Conservation (phyloP, 78 protist species). For the Salpingoeca rosetta region DNA sequence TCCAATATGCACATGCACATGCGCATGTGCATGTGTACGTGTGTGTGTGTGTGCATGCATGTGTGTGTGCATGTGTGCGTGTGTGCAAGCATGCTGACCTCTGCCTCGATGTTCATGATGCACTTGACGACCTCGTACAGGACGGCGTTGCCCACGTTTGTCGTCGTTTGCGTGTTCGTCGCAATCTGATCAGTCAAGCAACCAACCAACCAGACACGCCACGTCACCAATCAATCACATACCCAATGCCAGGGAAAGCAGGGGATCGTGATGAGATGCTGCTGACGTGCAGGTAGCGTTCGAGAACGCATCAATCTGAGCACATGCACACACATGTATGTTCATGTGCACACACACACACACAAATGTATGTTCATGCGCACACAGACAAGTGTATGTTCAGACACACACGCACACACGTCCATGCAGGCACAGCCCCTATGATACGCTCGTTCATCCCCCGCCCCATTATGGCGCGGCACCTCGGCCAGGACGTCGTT, state of each 20-base stretch:
- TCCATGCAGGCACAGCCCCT: too few relatives aligned
- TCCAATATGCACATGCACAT: too few relatives aligned
- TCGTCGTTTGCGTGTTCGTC: conserved; percentile 82
- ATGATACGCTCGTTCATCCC: too few relatives aligned
- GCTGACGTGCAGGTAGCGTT: too few relatives aligned
- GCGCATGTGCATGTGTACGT: not conserved
- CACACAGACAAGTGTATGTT: too few relatives aligned
- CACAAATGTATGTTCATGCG: too few relatives aligned
- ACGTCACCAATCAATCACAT: not conserved
- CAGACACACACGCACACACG: too few relatives aligned
- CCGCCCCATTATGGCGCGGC: too few relatives aligned
- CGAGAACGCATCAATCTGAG: too few relatives aligned
- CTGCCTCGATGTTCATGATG: conserved; percentile 74
- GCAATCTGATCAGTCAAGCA: conserved; percentile 43
- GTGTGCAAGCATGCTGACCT: not conserved
- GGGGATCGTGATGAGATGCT: not conserved
- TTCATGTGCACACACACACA: too few relatives aligned
- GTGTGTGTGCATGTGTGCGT: not conserved
- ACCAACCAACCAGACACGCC: not conserved
- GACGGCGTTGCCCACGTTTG: conserved; percentile 90
- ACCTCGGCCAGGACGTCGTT: conserved; percentile 90
- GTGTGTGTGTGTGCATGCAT: not conserved
- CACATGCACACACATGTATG: too few relatives aligned
- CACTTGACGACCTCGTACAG: conserved; percentile 90
- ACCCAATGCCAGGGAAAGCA: not conserved